Evolutionary conservation across 306 rosid genomes (phyloP).

Genomic region (Ormosia semicastrata): DNA sequence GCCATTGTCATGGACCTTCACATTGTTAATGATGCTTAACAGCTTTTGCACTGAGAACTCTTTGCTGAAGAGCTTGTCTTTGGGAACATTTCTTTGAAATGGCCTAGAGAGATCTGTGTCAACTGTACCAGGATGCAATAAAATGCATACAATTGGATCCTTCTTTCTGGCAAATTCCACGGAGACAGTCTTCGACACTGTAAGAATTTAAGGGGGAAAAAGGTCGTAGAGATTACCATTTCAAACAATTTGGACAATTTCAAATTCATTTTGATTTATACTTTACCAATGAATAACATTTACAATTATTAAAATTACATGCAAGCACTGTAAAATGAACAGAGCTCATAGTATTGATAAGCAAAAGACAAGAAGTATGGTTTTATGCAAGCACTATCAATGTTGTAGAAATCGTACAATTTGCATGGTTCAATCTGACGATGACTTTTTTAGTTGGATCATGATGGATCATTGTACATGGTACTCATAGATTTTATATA

Average conservation of each 20-base stretch:
- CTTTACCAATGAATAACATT: not conserved
- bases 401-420: not conserved
- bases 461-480: not conserved
- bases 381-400: conserved; percentile 16
- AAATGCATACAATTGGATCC: conserved; percentile 74
- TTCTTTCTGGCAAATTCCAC: conserved; percentile 78
- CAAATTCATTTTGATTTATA: conserved; percentile 12
- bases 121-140: conserved; percentile 95
- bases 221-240: not conserved
- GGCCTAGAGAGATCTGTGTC: conserved; percentile 96
- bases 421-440: not conserved
- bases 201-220: not conserved
- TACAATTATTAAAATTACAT: not conserved
- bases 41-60: conserved; percentile 83
- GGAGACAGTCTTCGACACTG: conserved; percentile 76
- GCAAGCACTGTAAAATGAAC: not conserved
- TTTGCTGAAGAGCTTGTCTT: conserved; percentile 75
- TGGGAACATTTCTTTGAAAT: conserved; percentile 82
- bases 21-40: conserved; percentile 58
- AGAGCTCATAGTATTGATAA: not conserved
- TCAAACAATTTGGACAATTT: conserved; percentile 10
- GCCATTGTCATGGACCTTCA: conserved; percentile 74
- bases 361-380: not conserved
- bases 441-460: conserved; percentile 20
- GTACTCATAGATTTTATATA: not conserved